A percentile compares a stretch with the other conserved stretches of the same genome.
Evolutionary conservation across 257 asterid genomes (phyloP).

Genomic region (Fraxinus pennsylvanica): DNA sequence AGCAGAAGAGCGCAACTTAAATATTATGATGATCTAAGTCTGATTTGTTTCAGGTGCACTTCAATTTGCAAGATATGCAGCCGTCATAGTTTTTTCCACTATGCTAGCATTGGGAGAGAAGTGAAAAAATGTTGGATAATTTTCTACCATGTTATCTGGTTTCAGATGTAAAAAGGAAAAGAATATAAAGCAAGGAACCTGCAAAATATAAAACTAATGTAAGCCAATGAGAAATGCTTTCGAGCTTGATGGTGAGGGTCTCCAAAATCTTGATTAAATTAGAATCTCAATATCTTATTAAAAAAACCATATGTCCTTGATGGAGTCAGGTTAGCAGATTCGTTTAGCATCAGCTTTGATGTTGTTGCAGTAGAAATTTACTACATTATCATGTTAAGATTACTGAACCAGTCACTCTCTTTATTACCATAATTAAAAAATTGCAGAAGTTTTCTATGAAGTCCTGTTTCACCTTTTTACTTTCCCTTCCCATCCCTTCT

Average conservation of each 20-base stretch:
- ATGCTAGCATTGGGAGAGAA: too few relatives aligned
- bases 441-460: background rate
- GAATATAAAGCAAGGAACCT: background rate
- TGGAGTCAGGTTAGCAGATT: background rate
- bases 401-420: background rate
- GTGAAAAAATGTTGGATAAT: background rate
- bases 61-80: too few relatives aligned
- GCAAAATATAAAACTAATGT: background rate
- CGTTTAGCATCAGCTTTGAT: background rate
- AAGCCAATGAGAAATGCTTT: background rate
- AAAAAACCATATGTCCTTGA: background rate
- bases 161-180: background rate
- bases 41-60: too few relatives aligned
- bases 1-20: too few relatives aligned
- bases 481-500: background rate
- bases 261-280: background rate
- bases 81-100: too few relatives aligned
- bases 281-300: background rate
- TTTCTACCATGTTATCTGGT: background rate
- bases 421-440: background rate
- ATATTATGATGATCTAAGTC: too few relatives aligned
- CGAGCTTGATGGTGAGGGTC: background rate
- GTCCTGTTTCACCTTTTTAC: background rate
- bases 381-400: background rate
- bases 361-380: background rate